A percentile compares a stretch with the other conserved stretches of the same genome.
Conservation (phyloP, 306 rosid genomes). For the Mucuna pruriens region DNA sequence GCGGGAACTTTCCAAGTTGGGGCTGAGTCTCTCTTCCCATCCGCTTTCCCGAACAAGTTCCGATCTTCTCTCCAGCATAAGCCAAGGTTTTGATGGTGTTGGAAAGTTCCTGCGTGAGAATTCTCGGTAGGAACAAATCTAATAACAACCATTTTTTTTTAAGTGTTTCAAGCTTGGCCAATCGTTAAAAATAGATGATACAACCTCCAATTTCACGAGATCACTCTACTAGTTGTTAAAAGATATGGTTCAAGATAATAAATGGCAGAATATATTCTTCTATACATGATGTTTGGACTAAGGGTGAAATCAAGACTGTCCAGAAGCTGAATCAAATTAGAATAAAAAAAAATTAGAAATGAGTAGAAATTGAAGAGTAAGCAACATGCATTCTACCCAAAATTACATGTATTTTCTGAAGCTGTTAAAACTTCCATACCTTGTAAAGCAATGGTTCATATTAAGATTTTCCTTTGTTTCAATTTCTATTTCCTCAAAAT, state of each 20-base stretch:
- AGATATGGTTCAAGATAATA: neutral
- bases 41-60: no score
- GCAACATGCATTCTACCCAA: neutral
- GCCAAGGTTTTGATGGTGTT: no score
- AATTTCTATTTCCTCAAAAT: neutral
- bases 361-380: neutral
- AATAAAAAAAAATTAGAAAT: neutral
- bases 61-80: no score
- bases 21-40: no score
- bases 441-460: neutral
- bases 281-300: neutral
- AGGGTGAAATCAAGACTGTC: neutral
- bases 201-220: neutral
- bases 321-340: neutral
- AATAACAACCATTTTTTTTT: neutral
- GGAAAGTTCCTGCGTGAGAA: no score
- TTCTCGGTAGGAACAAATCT: no score
- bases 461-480: constrained; percentile 5
- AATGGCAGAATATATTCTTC: neutral
- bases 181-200: no score
- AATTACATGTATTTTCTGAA: constrained; percentile 1
- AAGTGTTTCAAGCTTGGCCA: no score
- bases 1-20: no score
- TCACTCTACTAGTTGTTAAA: neutral
- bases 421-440: constrained; percentile 13